Conservation (phyloP, 2,329 filamentous ascomycete species). For the Zasmidium cellare region DNA sequence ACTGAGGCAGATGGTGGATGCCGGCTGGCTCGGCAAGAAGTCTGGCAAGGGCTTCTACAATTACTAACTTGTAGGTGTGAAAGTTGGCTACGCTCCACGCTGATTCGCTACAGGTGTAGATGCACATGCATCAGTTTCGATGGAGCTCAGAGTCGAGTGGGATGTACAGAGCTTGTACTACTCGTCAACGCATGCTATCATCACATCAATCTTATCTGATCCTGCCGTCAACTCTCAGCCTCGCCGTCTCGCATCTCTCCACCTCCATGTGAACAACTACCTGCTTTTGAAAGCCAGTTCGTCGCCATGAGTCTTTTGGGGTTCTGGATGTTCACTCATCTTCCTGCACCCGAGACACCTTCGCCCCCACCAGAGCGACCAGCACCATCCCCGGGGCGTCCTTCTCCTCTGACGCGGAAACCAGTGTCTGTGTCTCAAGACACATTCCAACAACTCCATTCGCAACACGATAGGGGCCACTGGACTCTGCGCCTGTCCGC, state of each 20-base stretch:
- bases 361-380: neutral
- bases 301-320: neutral
- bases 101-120: conserved; percentile 4
- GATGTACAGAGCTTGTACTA: neutral
- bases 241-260: neutral
- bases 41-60: conserved; percentile 94
- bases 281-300: no score
- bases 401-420: neutral
- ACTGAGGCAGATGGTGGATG: conserved; percentile 93
- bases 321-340: neutral
- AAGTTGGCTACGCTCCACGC: conserved; percentile 5
- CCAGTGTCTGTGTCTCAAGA: no score
- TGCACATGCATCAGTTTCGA: neutral
- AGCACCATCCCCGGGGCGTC: neutral
- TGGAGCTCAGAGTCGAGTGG: neutral
- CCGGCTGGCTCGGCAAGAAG: conserved; percentile 98
- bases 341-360: neutral
- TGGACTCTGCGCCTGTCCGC: no score
- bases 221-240: neutral
- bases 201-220: neutral
- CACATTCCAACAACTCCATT: no score
- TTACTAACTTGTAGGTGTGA: conserved; percentile 54
- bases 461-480: no score
- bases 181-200: neutral
- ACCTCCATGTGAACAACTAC: no score